Conservation (phyloP, 2,329 filamentous ascomycete genomes). For the Monilinia aucupariae region DNA sequence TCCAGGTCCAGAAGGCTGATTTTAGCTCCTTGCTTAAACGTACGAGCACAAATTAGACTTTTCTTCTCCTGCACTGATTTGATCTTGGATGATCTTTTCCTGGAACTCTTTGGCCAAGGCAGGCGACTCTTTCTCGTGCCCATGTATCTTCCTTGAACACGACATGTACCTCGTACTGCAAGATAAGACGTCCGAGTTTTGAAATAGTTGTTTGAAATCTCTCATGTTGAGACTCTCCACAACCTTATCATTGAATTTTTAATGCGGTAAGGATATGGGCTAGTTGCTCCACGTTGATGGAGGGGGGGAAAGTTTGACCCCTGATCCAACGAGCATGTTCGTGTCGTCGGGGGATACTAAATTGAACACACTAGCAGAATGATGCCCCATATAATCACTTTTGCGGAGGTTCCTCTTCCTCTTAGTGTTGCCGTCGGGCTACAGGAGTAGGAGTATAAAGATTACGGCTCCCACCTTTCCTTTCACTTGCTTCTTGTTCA, state of each 20-base stretch:
- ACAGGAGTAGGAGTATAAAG: background rate
- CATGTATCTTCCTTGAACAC: background rate
- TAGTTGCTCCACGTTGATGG: background rate
- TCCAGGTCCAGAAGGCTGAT: background rate
- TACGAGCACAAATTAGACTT: no score
- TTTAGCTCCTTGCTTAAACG: no score
- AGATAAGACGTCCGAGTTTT: background rate
- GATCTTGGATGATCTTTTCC: background rate
- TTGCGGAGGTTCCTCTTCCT: no score
- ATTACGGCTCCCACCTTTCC: background rate
- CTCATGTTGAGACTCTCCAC: background rate
- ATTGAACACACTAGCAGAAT: no score
- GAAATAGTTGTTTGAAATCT: no score
- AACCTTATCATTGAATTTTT: background rate
- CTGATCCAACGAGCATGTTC: no score
- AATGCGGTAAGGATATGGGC: no score
- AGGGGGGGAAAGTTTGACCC: background rate
- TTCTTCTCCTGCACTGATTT: no score
- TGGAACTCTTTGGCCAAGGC: background rate
- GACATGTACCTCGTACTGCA: background rate
- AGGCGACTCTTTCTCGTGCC: background rate
- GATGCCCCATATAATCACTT: no score
- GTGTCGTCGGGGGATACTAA: no score
- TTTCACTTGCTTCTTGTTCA: background rate
- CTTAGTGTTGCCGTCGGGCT: no score